These are phyloP conservation scores for Claviceps pazoutovae DNA, from an alignment of 2,329 filamentous ascomycete species.

Conservation along the genomic window DNA sequence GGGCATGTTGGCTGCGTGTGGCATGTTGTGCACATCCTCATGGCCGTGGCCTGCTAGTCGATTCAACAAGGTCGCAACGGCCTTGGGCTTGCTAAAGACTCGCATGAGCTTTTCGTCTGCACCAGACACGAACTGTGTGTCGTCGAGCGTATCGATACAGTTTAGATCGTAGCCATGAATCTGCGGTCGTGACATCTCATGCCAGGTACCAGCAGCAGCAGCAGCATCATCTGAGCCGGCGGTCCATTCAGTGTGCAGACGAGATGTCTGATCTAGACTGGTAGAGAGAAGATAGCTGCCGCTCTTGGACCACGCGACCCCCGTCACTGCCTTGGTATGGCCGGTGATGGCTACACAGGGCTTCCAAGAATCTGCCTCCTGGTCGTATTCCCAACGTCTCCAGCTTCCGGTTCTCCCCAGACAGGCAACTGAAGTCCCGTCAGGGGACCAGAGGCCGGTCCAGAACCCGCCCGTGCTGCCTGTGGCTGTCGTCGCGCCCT, in stretches of 20 bases:
- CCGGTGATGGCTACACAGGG: conserved; percentile 68
- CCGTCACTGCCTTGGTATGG: conserved; percentile 69
- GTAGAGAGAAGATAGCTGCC: conserved; percentile 82
- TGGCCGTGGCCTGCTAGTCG: conserved; percentile 48
- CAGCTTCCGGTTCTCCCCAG: conserved; percentile 87
- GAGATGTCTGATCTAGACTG: conserved; percentile 81
- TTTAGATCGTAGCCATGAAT: conserved; percentile 98
- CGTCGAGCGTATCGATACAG: conserved; percentile 66
- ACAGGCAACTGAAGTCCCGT: conserved; percentile 60
- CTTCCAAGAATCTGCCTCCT: conserved; percentile 52
- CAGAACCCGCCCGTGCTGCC: conserved; percentile 94
- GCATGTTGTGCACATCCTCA: conserved; percentile 35
- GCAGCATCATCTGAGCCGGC: conserved; percentile 20
- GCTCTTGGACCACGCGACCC: conserved; percentile 68
- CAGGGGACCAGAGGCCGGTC: conserved; percentile 83
- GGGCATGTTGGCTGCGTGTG: conserved; percentile 87
- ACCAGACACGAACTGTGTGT: conserved; percentile 74
- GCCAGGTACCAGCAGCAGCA: conserved; percentile 49
- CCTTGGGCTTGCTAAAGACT: conserved; percentile 81
- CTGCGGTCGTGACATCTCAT: conserved; percentile 88
- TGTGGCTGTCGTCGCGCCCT: conserved; percentile 91
- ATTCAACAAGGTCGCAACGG: conserved; percentile 61
- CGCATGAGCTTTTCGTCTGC: conserved; percentile 97
- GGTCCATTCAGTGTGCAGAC: conserved; percentile 72
- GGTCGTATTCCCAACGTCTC: conserved; percentile 65